Conservation (phyloP, 2,329 filamentous ascomycete genomes). For the Bertia moriformis region DNA sequence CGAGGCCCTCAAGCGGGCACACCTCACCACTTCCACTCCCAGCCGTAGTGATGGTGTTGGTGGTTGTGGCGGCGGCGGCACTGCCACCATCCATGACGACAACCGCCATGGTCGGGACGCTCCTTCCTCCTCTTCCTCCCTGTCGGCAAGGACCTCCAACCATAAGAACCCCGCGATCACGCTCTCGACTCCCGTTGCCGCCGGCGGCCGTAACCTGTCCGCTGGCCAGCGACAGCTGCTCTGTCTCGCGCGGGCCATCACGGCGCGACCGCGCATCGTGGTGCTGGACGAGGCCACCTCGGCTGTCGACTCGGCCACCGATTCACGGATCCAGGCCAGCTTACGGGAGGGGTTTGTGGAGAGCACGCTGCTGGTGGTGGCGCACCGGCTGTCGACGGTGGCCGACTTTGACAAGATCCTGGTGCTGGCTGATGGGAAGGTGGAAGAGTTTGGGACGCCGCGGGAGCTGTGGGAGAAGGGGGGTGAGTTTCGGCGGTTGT, state of each 20-base stretch:
- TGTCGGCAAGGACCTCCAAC: neutral
- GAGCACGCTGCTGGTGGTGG: neutral
- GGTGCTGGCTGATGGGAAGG: neutral
- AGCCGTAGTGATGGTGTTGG: no score
- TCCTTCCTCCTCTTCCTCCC: neutral
- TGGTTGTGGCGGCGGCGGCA: neutral
- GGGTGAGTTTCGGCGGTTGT: neutral
- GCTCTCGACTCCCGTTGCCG: neutral
- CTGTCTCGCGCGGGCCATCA: neutral
- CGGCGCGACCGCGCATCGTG: neutral
- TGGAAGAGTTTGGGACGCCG: neutral
- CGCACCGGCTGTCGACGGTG: neutral
- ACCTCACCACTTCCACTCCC: neutral
- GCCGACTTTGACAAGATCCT: neutral
- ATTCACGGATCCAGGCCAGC: neutral
- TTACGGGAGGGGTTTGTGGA: neutral
- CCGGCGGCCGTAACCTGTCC: neutral
- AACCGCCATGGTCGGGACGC: neutral
- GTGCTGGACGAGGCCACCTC: neutral
- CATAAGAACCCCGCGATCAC: neutral
- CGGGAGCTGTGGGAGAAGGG: neutral
- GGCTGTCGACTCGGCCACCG: neutral
- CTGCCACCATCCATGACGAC: neutral
- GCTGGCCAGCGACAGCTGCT: neutral
- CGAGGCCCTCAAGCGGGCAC: constrained; percentile 4